Evolutionary conservation across 2,329 filamentous ascomycete species (phyloP).

Genomic region (Capronia epimyces): DNA sequence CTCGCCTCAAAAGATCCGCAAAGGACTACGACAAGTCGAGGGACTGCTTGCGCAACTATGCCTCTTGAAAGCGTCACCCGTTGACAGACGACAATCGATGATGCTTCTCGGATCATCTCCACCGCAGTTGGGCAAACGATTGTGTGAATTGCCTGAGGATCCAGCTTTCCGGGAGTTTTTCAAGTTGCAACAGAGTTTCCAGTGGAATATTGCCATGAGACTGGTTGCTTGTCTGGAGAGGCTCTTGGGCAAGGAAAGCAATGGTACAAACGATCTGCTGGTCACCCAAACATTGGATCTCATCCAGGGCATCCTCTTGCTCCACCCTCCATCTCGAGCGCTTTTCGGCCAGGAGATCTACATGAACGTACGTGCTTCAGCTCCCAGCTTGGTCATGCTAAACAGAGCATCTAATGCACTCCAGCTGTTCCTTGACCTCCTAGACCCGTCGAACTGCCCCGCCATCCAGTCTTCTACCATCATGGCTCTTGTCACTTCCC

Average conservation of each 20-base stretch:
- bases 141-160: slow-evolving; percentile 69
- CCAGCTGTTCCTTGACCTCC: slow-evolving; percentile 81
- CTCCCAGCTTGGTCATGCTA: not conserved
- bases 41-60: slow-evolving; percentile 92
- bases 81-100: slow-evolving; percentile 42
- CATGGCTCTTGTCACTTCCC: slow-evolving; percentile 79
- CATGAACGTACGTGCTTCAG: slow-evolving; percentile 68
- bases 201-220: slow-evolving; percentile 91
- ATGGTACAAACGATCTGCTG: slow-evolving; percentile 78
- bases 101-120: slow-evolving; percentile 38
- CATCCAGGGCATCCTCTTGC: slow-evolving; percentile 77
- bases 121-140: slow-evolving; percentile 51
- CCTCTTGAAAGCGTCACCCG: slow-evolving; percentile 52
- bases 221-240: slow-evolving; percentile 81
- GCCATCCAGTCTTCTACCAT: slow-evolving; percentile 87
- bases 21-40: slow-evolving; percentile 89
- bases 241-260: slow-evolving; percentile 72
- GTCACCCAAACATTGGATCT: slow-evolving; percentile 84
- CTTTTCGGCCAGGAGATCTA: slow-evolving; percentile 84
- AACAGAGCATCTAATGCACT: not conserved
- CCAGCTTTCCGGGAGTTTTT: slow-evolving; percentile 94
- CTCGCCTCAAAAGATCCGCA: slow-evolving; percentile 82
- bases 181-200: slow-evolving; percentile 91
- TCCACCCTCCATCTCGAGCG: slow-evolving; percentile 83
- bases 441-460: slow-evolving; percentile 86